These are phyloP conservation scores for Stachybotrys elegans DNA, from an alignment of 2,329 filamentous ascomycete species.

Conservation along the genomic window DNA sequence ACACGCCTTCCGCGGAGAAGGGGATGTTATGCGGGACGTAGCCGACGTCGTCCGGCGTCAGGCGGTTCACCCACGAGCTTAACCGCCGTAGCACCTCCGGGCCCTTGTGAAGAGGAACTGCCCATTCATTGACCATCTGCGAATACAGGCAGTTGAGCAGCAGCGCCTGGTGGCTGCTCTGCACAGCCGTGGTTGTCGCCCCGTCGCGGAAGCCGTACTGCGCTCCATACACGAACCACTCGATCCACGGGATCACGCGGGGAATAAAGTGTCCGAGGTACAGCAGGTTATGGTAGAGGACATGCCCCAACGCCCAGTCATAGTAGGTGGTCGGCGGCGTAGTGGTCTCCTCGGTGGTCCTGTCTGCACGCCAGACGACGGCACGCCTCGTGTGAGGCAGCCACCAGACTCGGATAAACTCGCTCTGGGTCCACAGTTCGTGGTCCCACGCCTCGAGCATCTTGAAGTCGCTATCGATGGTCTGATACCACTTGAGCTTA, in stretches of 20 bases:
- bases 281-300: slow-evolving; percentile 87
- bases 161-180: slow-evolving; percentile 73
- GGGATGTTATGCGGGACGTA: slow-evolving; percentile 68
- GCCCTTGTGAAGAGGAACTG: slow-evolving; percentile 77
- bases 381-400: slow-evolving; percentile 85
- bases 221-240: slow-evolving; percentile 97
- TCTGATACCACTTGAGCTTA: slow-evolving; percentile 78
- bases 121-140: slow-evolving; percentile 99
- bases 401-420: slow-evolving; percentile 97
- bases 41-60: slow-evolving; percentile 56
- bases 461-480: slow-evolving; percentile 66
- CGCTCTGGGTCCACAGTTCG: slow-evolving; percentile 74
- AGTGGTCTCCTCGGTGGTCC: slow-evolving; percentile 57
- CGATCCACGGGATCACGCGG: slow-evolving; percentile 76
- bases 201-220: slow-evolving; percentile 85
- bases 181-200: slow-evolving; percentile 65
- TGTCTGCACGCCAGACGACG: slow-evolving; percentile 85
- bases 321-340: slow-evolving; percentile 69
- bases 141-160: slow-evolving; percentile 97
- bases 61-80: slow-evolving; percentile 74
- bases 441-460: slow-evolving; percentile 68
- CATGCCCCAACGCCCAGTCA: slow-evolving; percentile 75
- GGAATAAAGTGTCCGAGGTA: slow-evolving; percentile 75
- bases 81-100: slow-evolving; percentile 82
- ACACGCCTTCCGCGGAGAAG: slow-evolving; percentile 72